Base-by-base conservation (phyloP, 768 basidiomycete genomes). In the Russula sp. region DNA sequence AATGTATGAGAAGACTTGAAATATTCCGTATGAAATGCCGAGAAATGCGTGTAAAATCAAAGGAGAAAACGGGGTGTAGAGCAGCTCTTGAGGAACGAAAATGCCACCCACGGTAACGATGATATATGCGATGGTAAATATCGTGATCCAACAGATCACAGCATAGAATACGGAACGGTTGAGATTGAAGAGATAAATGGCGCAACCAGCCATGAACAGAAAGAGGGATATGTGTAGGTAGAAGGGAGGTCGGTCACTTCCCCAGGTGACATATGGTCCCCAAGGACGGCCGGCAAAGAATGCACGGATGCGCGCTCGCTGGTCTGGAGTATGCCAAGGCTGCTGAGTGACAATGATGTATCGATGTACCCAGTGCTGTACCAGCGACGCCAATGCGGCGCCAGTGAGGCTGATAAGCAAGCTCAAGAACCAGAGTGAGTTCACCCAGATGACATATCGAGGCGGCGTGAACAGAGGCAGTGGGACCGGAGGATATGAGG, bases 341-440 rank as follows among this genome's bases (percentile, higher is more conserved):
- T 24, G 56, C 49, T 57, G 62, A 20, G 55, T 49, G 48, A 51
- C 2, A 14, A 0, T 24, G 42, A 60, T 11, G 11, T 64, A 60
- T 13, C 42, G 63, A 20, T 18, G 9, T 7, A 51, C 44, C 63
- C 63, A 64, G 22, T 59, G 30, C 4, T 42, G 50, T 28, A 54
- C 9, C 24, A 48, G 30, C 10, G 32, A 59, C 4, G 57, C 58
- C 2, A 49, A 11, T 7, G 53, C 2, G 57, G n/a, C 63, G 16
- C 57, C 22, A n/a, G 42, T 13, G 18, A 64, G 36, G 5, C 34
- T 54, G 14, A 48, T 32, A 8, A 24, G 22, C 42, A 59, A 28
- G 51, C 63, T 64, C 44, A 60, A 44, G 22, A 59, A 54, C 57
- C 57, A 59, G n/a, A 64, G 58, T 2, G 52, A 30, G 30, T 64